Conservation (phyloP, 2,329 filamentous ascomycete genomes). For the Alternaria atra region DNA sequence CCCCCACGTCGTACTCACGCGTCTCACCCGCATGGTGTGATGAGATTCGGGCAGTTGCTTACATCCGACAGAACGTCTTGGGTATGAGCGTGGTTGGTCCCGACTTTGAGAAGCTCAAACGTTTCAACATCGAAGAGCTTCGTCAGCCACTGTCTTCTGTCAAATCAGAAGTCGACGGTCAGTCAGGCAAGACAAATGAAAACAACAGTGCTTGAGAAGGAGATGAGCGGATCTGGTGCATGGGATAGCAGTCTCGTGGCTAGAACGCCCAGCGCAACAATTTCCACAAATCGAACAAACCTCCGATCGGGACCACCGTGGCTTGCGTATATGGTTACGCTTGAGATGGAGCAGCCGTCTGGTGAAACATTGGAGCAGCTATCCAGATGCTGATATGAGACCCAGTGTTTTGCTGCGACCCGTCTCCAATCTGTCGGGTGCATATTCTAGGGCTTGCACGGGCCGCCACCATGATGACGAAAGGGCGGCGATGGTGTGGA, state of each 20-base stretch:
- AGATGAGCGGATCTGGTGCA: slow-evolving; percentile 3
- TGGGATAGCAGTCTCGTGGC: slow-evolving; percentile 5
- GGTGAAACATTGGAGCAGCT: slow-evolving; percentile 24
- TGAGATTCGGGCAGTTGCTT: slow-evolving; percentile 27
- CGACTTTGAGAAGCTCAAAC: slow-evolving; percentile 77
- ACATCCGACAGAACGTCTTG: slow-evolving; percentile 68
- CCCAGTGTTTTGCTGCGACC: slow-evolving; percentile 29
- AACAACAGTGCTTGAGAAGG: slow-evolving; percentile 21
- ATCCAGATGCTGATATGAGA: slow-evolving; percentile 31
- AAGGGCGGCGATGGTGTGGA: slow-evolving; percentile 13
- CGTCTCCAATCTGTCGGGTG: slow-evolving; percentile 38
- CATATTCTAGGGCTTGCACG: slow-evolving; percentile 14
- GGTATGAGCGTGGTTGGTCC: slow-evolving; percentile 81
- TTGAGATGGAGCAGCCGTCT: slow-evolving; percentile 16
- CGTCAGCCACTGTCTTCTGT: slow-evolving; percentile 59
- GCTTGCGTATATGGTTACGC: slow-evolving; percentile 29
- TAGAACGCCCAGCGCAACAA: slow-evolving; percentile 12
- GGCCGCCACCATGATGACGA: slow-evolving; percentile 23
- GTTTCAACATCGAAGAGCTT: slow-evolving; percentile 80
- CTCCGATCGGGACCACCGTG: slow-evolving; percentile 27
- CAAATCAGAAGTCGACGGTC: slow-evolving; percentile 6
- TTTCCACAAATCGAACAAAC: slow-evolving; percentile 24
- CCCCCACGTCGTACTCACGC: slow-evolving; percentile 23
- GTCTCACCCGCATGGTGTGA: slow-evolving; percentile 4
- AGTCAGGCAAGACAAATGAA: slow-evolving; percentile 8